These are phyloP conservation scores for Zasmidium angulare DNA, from an alignment of 2,329 filamentous ascomycete species.

Conservation along the genomic window DNA sequence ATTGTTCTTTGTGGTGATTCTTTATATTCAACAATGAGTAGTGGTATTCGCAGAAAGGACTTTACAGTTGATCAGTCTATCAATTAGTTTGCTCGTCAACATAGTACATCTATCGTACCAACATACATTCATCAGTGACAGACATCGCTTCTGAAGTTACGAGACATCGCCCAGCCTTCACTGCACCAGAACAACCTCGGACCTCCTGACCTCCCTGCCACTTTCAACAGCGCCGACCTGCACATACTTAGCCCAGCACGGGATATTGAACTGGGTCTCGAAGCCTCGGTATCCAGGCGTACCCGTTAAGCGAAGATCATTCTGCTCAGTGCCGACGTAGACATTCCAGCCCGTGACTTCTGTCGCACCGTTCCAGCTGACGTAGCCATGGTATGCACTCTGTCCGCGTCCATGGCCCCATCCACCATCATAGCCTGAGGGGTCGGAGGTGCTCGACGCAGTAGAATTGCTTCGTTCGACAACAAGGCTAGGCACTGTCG, in stretches of 20 bases:
- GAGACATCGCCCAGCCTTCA: not conserved
- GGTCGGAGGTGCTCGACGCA: not conserved
- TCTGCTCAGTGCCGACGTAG: constrained; percentile 15
- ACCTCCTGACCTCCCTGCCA: constrained; percentile 12
- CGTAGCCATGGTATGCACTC: constrained; percentile 15
- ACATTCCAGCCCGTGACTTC: constrained; percentile 29
- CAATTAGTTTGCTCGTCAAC: not conserved
- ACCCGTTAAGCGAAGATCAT: constrained; percentile 5
- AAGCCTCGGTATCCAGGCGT: constrained; percentile 18
- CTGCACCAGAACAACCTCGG: constrained; percentile 3
- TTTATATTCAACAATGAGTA: too few relatives aligned
- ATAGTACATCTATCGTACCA: not conserved
- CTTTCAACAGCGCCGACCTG: constrained; percentile 21
- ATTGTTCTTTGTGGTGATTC: too few relatives aligned
- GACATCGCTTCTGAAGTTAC: not conserved
- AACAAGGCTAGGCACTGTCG: not conserved
- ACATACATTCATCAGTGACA: not conserved
- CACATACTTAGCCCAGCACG: constrained; percentile 13
- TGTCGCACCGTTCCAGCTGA: constrained; percentile 33
- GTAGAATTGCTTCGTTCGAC: not conserved
- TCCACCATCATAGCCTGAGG: not conserved
- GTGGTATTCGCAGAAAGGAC: too few relatives aligned
- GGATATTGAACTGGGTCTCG: constrained; percentile 23
- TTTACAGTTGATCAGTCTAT: too few relatives aligned
- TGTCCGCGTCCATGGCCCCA: not conserved